A percentile compares a stretch with the other conserved stretches of the same genome.
These are phyloP conservation scores for Geopyxis carbonaria DNA, from an alignment of 495 filamentous ascomycete species.

Conservation along the genomic window DNA sequence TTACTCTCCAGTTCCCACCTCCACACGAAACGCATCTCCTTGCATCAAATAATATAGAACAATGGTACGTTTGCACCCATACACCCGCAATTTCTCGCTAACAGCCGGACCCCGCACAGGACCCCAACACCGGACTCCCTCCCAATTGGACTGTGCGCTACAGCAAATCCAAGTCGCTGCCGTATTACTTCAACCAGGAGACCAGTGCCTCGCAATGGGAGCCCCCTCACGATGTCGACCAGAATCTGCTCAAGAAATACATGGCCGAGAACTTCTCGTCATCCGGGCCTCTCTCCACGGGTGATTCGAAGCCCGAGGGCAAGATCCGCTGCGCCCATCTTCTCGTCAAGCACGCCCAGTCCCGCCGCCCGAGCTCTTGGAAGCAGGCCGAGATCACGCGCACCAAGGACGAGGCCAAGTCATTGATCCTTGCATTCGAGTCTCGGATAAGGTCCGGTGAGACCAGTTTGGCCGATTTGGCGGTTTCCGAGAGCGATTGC, in stretches of 20 bases:
- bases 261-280: conserved; percentile 66
- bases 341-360: conserved; percentile 80
- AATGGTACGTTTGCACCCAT: no score
- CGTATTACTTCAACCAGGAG: conserved; percentile 84
- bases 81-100: no score
- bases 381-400: conserved; percentile 73
- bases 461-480: conserved; percentile 56
- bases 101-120: conserved; percentile 1
- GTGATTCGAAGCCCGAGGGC: conserved; percentile 39
- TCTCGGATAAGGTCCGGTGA: conserved; percentile 51
- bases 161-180: conserved; percentile 91
- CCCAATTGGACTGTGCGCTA: conserved; percentile 83
- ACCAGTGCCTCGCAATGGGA: conserved; percentile 87
- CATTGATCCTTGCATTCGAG: conserved; percentile 57
- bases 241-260: conserved; percentile 76
- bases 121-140: conserved; percentile 51
- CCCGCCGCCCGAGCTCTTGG: conserved; percentile 80
- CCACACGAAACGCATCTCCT: no score
- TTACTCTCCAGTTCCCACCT: no score
- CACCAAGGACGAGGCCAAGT: conserved; percentile 67
- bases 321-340: conserved; percentile 88
- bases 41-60: no score
- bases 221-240: conserved; percentile 68
- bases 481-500: conserved; percentile 80
- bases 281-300: conserved; percentile 34